Conservation (phyloP, 257 asterid genomes). For the Perilla frutescens region DNA sequence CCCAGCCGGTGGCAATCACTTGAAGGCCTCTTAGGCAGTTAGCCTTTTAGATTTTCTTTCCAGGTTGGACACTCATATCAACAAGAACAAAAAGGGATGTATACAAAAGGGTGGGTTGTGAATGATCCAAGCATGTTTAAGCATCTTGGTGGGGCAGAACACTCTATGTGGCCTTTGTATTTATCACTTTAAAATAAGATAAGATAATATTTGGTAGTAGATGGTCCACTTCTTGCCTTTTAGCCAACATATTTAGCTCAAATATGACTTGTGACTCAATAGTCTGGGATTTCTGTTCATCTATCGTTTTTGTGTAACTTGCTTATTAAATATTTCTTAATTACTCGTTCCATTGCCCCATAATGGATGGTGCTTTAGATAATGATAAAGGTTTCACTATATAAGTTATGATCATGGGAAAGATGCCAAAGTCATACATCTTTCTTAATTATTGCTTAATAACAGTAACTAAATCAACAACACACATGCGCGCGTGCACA, state of each 20-base stretch:
- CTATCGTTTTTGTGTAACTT: not conserved
- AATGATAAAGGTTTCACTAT: not conserved
- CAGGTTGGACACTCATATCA: conserved; percentile 39
- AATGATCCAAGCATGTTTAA: conserved; percentile 41
- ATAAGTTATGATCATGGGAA: not conserved
- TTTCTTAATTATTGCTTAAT: conserved; percentile 26
- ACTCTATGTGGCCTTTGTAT: conserved; percentile 36
- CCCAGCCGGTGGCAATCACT: conserved; percentile 24
- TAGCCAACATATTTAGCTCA: conserved; percentile 3
- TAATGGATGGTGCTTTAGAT: conserved; percentile 19
- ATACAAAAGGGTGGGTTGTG: conserved; percentile 22
- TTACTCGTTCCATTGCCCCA: conserved; percentile 18
- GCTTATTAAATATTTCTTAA: not conserved
- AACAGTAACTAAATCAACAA: not conserved
- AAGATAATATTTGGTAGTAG: conserved; percentile 23
- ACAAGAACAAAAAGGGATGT: conserved; percentile 27
- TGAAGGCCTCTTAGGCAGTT: conserved; percentile 35
- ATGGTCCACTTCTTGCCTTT: conserved; percentile 32
- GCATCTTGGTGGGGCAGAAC: conserved; percentile 53
- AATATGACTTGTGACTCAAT: conserved; percentile 30
- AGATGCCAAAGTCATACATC: not conserved
- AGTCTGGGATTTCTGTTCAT: not conserved
- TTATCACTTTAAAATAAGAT: conserved; percentile 16
- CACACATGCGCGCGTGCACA: too few relatives aligned
- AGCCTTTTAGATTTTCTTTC: conserved; percentile 37